phyloP scores from a whole-genome alignment of 2,329 filamentous ascomycete species.

The Microcyclospora pomicola region DNA sequence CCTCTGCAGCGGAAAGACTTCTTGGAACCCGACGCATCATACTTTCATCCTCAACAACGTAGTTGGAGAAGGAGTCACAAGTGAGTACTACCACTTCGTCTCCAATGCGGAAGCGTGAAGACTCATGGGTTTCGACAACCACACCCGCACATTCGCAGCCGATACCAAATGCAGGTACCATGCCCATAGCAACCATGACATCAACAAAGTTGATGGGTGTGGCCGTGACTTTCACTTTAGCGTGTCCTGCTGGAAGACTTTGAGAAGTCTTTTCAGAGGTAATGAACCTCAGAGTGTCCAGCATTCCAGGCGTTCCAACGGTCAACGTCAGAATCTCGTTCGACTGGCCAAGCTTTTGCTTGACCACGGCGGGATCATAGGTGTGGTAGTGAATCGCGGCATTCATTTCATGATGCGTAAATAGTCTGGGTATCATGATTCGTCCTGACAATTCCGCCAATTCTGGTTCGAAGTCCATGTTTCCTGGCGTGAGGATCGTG shows the following conservation, averaged over 20 bases:
- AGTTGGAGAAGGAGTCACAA: not conserved
- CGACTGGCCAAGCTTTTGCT: too few relatives aligned
- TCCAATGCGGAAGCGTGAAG: slow-evolving; percentile 4
- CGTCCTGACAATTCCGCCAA: too few relatives aligned
- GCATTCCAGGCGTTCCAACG: slow-evolving; percentile 11
- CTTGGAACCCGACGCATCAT: not conserved
- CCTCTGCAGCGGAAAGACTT: slow-evolving; percentile 1
- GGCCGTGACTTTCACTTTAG: slow-evolving; percentile 11
- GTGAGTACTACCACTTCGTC: slow-evolving; percentile 2
- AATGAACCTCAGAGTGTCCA: slow-evolving; percentile 12
- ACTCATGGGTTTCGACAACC: too few relatives aligned
- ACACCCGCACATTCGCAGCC: slow-evolving; percentile 5
- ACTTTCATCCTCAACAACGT: not conserved
- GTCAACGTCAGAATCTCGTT: too few relatives aligned
- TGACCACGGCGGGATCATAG: too few relatives aligned
- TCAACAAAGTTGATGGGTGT: slow-evolving; percentile 13
- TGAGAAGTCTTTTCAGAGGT: slow-evolving; percentile 4
- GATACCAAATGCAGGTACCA: not conserved
- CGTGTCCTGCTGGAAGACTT: slow-evolving; percentile 6
- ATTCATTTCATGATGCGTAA: too few relatives aligned
- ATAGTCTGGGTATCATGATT: too few relatives aligned
- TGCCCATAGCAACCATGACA: slow-evolving; percentile 8
- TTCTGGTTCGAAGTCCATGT: too few relatives aligned
- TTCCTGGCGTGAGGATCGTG: too few relatives aligned
- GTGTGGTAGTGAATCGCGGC: too few relatives aligned